Evolutionary conservation across 768 basidiomycete genomes (phyloP).

Genomic region (Hortiboletus campestris): DNA sequence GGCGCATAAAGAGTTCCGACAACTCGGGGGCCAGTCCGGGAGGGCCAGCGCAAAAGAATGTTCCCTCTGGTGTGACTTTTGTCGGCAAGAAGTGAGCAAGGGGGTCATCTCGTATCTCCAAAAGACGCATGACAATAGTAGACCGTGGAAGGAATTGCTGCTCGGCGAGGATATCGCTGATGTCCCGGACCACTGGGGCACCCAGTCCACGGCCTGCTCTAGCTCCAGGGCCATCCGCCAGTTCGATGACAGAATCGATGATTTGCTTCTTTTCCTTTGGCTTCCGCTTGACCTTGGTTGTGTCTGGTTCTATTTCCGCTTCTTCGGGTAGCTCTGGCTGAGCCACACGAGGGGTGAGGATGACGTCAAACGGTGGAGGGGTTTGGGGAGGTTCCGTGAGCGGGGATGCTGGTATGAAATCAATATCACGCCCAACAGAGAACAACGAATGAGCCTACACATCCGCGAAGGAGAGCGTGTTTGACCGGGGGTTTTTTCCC

Average conservation of each 20-base stretch:
- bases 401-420: constrained; percentile 58
- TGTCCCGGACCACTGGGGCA: constrained; percentile 50
- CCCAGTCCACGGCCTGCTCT: constrained; percentile 58
- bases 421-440: constrained; percentile 1
- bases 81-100: constrained; percentile 84
- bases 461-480: constrained; percentile 64
- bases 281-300: constrained; percentile 47
- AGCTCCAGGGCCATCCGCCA: constrained; percentile 60
- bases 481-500: constrained; percentile 56
- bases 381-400: constrained; percentile 74
- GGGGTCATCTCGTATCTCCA: constrained; percentile 84
- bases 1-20: constrained; percentile 80
- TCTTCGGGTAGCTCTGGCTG: constrained; percentile 40
- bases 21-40: constrained; percentile 82
- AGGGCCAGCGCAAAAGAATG: constrained; percentile 81
- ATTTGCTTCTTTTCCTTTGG: constrained; percentile 80
- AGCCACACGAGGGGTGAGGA: constrained; percentile 48
- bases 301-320: constrained; percentile 28
- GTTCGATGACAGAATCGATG: constrained; percentile 87
- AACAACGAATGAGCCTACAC: constrained; percentile 44
- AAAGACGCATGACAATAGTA: constrained; percentile 77
- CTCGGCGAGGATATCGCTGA: constrained; percentile 71
- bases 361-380: constrained; percentile 62
- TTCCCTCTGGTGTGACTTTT: constrained; percentile 65
- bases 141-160: constrained; percentile 87